A percentile compares a stretch with the other conserved stretches of the same genome.
These are phyloP conservation scores for Candida methanosorbosa DNA, from an alignment of 805 yeast species.

Conservation along the genomic window DNA sequence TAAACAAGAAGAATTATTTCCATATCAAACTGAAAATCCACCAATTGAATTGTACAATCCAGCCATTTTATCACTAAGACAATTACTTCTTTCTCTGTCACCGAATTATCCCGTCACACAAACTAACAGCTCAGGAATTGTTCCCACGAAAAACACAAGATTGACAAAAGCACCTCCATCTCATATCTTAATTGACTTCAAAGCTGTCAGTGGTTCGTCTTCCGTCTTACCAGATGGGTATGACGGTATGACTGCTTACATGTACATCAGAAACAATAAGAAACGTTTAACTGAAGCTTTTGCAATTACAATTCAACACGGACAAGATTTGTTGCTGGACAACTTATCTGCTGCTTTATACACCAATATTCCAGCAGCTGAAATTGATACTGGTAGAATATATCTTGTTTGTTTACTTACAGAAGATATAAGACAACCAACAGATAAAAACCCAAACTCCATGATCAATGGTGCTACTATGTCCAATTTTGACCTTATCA, in stretches of 20 bases:
- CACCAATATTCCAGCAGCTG: conserved; percentile 63
- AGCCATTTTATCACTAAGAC: conserved; percentile 55
- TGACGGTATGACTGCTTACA: conserved; percentile 62
- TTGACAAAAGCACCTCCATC: conserved; percentile 46
- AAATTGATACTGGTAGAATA: conserved; percentile 49
- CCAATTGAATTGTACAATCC: conserved; percentile 28
- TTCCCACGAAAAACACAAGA: conserved; percentile 37
- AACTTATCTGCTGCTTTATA: conserved; percentile 74
- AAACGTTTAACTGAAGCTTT: conserved; percentile 73
- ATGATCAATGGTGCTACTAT: not conserved
- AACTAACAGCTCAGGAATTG: conserved; percentile 22
- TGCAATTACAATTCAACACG: conserved; percentile 54
- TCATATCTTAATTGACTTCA: conserved; percentile 71
- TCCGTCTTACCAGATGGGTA: conserved; percentile 56
- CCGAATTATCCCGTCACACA: conserved; percentile 55
- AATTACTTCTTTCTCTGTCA: conserved; percentile 61
- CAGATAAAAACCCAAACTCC: conserved; percentile 1
- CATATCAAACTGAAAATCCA: conserved; percentile 22
- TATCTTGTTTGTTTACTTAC: conserved; percentile 71
- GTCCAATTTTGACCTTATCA: conserved; percentile 30
- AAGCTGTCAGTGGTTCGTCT: conserved; percentile 54
- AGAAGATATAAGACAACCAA: conserved; percentile 50
- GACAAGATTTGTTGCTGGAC: conserved; percentile 50
- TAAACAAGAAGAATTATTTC: conserved; percentile 46
- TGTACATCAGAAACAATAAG: conserved; percentile 58